Evolutionary conservation across 805 yeast genomes (phyloP).

Genomic region (Yarrowia sp.): DNA sequence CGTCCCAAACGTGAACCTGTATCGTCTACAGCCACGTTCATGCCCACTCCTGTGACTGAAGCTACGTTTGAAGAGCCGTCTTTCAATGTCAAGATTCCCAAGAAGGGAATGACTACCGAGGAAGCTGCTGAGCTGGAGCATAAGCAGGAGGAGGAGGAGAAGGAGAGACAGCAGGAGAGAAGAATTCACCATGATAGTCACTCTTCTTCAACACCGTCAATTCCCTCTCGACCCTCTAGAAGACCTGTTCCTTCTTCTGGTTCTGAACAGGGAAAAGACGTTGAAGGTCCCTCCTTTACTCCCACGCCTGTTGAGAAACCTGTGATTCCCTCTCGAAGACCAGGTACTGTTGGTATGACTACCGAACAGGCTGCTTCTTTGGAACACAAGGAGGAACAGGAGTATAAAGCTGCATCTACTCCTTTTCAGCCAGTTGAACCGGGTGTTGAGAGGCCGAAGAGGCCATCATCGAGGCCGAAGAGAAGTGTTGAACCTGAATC

Average conservation of each 20-base stretch:
- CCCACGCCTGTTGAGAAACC: no score
- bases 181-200: no score
- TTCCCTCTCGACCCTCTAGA: conserved; percentile 1
- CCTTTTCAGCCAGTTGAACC: conserved; percentile 18
- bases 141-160: not conserved
- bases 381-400: not conserved
- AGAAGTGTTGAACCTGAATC: not conserved
- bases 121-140: conserved; percentile 4
- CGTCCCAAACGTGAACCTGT: not conserved
- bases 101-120: conserved; percentile 12
- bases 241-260: not conserved
- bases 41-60: conserved; percentile 22
- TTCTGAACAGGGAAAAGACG: not conserved
- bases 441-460: not conserved
- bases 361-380: not conserved
- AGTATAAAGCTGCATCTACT: conserved; percentile 1
- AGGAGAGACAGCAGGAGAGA: not conserved
- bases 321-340: no score
- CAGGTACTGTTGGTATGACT: not conserved
- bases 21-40: not conserved
- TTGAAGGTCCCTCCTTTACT: no score
- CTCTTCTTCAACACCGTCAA: not conserved
- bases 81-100: not conserved
- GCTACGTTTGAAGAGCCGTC: conserved; percentile 15
- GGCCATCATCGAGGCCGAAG: not conserved